Percentiles rank a stretch among this genome's conserved stretches.
These are phyloP conservation scores for Volvox reticuliferus DNA, from an alignment of 139 green algal genomes.

Conservation along the genomic window DNA sequence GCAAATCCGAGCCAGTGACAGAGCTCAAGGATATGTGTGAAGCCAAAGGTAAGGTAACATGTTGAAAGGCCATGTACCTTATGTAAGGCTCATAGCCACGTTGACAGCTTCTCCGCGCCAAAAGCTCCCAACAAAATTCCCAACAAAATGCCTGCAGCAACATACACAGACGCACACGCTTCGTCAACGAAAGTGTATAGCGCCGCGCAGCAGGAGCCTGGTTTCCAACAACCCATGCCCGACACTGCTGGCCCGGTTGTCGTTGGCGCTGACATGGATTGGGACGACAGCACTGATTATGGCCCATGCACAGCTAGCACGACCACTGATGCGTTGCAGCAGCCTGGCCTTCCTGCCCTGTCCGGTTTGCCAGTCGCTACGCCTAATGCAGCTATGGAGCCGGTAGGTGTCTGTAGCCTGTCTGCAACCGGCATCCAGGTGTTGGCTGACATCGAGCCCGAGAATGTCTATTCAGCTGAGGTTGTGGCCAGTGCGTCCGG, in stretches of 20 bases:
- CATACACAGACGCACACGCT: neutral
- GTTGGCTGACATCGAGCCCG: neutral
- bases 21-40: slow-evolving; percentile 47
- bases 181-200: neutral
- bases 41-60: slow-evolving; percentile 12
- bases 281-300: neutral
- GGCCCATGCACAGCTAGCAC: neutral
- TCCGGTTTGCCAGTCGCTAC: no score
- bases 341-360: neutral
- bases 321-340: neutral
- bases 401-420: neutral
- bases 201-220: neutral
- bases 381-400: neutral
- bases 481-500: neutral
- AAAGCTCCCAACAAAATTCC: no score
- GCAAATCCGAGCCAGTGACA: slow-evolving; percentile 1
- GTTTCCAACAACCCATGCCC: neutral
- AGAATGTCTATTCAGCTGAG: neutral
- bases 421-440: neutral
- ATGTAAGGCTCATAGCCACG: no score
- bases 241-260: neutral
- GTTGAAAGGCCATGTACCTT: no score
- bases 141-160: neutral
- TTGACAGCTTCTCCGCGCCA: no score
- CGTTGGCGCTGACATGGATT: neutral